phyloP scores from a whole-genome alignment of 2,329 filamentous ascomycete species.

The Alternaria panax region DNA sequence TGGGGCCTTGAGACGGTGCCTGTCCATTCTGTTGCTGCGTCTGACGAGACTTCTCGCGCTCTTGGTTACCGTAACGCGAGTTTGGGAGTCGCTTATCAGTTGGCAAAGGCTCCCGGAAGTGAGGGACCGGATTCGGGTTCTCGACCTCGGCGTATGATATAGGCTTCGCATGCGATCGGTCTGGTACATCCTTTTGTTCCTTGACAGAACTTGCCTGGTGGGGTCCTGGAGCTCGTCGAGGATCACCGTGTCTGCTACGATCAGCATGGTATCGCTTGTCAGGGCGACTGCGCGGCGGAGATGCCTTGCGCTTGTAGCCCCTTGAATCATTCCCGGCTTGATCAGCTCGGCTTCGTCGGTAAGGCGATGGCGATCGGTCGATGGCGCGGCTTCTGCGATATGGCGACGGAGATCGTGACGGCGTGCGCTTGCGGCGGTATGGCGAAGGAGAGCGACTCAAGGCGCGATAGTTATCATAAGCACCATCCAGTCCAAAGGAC shows the following conservation, averaged over 20 bases:
- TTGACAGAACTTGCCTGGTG: constrained; percentile 14
- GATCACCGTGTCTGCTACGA: constrained; percentile 58
- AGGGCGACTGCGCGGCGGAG: constrained; percentile 36
- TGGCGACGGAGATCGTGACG: constrained; percentile 39
- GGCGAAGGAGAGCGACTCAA: constrained; percentile 43
- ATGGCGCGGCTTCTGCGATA: constrained; percentile 33
- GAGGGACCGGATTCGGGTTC: constrained; percentile 52
- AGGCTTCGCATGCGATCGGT: constrained; percentile 29
- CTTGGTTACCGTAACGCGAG: constrained; percentile 6
- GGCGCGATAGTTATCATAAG: constrained; percentile 35
- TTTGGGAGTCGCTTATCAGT: constrained; percentile 12
- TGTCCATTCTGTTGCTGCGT: constrained; percentile 15
- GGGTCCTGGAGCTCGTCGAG: constrained; percentile 61
- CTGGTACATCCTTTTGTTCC: constrained; percentile 16
- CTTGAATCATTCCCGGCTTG: constrained; percentile 36
- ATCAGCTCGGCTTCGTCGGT: constrained; percentile 31
- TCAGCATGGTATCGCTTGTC: constrained; percentile 65
- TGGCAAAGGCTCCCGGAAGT: constrained; percentile 28
- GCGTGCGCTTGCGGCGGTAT: constrained; percentile 34
- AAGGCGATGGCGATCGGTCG: constrained; percentile 41
- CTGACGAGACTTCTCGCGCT: constrained; percentile 9
- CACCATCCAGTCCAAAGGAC: constrained; percentile 39
- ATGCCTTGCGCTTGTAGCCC: constrained; percentile 55
- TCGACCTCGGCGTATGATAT: constrained; percentile 47
- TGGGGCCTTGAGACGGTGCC: constrained; percentile 7